Evolutionary conservation across 2,329 filamentous ascomycete genomes (phyloP).

Genomic region (Epichloe bromicola): DNA sequence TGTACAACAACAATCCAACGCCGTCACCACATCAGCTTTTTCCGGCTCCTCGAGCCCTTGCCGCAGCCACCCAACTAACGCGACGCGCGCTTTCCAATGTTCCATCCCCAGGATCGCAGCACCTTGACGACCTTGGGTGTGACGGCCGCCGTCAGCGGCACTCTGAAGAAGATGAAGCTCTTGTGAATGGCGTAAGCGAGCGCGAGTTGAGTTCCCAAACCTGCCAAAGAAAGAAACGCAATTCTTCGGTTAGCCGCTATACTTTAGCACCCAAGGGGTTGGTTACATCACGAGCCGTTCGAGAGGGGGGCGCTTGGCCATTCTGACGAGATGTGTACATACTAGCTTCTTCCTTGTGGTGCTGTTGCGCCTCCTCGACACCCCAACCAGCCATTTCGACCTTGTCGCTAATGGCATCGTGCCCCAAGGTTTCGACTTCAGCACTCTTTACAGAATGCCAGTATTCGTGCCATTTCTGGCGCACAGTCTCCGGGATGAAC

Average conservation of each 20-base stretch:
- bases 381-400: constrained; percentile 44
- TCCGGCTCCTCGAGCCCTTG: background rate
- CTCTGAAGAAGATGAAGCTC: constrained; percentile 91
- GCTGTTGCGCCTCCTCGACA: constrained; percentile 48
- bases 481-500: constrained; percentile 45
- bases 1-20: constrained; percentile 2
- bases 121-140: constrained; percentile 91
- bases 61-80: constrained; percentile 1
- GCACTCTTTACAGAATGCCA: constrained; percentile 33
- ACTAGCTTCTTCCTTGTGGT: constrained; percentile 59
- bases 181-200: constrained; percentile 97
- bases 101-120: constrained; percentile 79
- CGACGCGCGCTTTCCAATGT: constrained; percentile 63
- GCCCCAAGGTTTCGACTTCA: constrained; percentile 29
- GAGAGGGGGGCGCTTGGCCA: background rate
- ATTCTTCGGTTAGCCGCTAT: constrained; percentile 10
- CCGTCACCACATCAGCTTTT: background rate
- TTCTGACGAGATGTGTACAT: constrained; percentile 27
- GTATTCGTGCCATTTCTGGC: constrained; percentile 38
- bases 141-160: constrained; percentile 79
- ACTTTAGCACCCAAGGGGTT: background rate
- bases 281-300: background rate
- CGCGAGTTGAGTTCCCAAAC: constrained; percentile 67
- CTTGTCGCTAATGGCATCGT: constrained; percentile 30
- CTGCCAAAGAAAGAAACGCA: constrained; percentile 22